These are phyloP conservation scores for Fennellomyces sp. DNA, from an alignment of 371 early-diverging fungal genomes.

Conservation along the genomic window DNA sequence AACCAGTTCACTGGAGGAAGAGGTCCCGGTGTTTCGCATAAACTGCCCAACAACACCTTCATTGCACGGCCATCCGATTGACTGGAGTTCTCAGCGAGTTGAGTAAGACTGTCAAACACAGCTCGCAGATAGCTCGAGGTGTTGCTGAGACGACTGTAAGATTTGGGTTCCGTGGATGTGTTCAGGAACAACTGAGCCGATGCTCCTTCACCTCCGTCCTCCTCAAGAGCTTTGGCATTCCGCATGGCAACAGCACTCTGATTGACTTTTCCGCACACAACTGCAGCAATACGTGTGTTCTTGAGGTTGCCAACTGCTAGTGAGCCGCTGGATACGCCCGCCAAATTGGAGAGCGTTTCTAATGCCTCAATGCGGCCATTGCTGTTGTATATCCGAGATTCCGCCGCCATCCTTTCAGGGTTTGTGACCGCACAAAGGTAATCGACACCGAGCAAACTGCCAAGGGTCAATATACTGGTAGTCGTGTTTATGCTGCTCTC, in stretches of 20 bases:
- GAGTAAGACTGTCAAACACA: constrained; percentile 38
- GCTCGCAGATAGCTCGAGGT: constrained; percentile 59
- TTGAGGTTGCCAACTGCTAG: constrained; percentile 34
- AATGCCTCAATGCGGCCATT: constrained; percentile 17
- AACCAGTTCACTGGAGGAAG: constrained; percentile 68
- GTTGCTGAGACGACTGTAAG: constrained; percentile 49
- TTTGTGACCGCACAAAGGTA: constrained; percentile 20
- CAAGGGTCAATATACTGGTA: constrained; percentile 21
- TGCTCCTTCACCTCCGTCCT: background rate
- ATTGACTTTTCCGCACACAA: constrained; percentile 35
- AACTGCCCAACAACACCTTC: constrained; percentile 20
- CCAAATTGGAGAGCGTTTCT: constrained; percentile 19
- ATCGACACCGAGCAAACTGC: constrained; percentile 30
- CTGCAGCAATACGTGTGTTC: constrained; percentile 42
- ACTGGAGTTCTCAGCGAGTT: background rate
- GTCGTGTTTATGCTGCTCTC: background rate
- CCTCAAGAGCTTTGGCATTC: constrained; percentile 6
- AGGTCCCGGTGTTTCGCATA: constrained; percentile 47
- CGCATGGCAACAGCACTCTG: constrained; percentile 13
- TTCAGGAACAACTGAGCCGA: constrained; percentile 8
- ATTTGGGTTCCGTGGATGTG: constrained; percentile 48
- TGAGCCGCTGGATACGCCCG: constrained; percentile 22
- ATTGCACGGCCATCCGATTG: background rate
- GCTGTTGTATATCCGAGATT: constrained; percentile 24
- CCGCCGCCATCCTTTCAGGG: constrained; percentile 10